Percentiles rank a stretch among this genome's conserved stretches.
These are phyloP conservation scores for Coemansia sp. DNA, from an alignment of 192 early-diverging fungal genomes.

Conservation along the genomic window DNA sequence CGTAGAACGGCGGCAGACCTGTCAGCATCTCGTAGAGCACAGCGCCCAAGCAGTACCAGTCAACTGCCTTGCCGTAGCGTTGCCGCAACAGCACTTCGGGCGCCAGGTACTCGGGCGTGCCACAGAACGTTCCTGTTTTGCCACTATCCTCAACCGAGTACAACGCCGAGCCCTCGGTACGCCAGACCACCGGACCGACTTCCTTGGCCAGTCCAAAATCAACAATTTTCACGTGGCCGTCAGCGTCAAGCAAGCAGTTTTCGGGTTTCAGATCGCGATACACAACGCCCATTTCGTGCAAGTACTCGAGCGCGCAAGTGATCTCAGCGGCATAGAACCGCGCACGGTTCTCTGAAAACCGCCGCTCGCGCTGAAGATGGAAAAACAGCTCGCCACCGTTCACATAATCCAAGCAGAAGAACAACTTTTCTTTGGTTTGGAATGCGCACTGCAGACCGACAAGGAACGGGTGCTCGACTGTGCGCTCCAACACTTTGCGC, in stretches of 20 bases:
- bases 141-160: constrained; percentile 57
- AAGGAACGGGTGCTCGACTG: constrained; percentile 61
- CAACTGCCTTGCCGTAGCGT: constrained; percentile 66
- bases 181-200: constrained; percentile 59
- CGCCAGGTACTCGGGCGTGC: constrained; percentile 73
- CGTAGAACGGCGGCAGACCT: constrained; percentile 66
- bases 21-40: constrained; percentile 69
- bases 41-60: constrained; percentile 77
- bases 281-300: constrained; percentile 90
- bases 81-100: constrained; percentile 68
- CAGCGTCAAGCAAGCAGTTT: constrained; percentile 80
- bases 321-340: constrained; percentile 62
- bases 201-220: constrained; percentile 94
- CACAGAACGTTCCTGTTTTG: constrained; percentile 75
- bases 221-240: constrained; percentile 85
- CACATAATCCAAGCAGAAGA: constrained; percentile 74
- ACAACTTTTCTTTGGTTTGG: constrained; percentile 72
- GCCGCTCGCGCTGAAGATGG: constrained; percentile 67
- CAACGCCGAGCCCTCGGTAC: constrained; percentile 72
- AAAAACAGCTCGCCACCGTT: constrained; percentile 76
- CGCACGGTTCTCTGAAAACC: constrained; percentile 63
- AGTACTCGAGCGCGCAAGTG: constrained; percentile 63
- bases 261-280: constrained; percentile 82
- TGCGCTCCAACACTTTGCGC: constrained; percentile 61
- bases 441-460: constrained; percentile 72